Evolutionary conservation across 164 flowering plant genomes (phyloP).

Genomic region (Buxus sempervirens): DNA sequence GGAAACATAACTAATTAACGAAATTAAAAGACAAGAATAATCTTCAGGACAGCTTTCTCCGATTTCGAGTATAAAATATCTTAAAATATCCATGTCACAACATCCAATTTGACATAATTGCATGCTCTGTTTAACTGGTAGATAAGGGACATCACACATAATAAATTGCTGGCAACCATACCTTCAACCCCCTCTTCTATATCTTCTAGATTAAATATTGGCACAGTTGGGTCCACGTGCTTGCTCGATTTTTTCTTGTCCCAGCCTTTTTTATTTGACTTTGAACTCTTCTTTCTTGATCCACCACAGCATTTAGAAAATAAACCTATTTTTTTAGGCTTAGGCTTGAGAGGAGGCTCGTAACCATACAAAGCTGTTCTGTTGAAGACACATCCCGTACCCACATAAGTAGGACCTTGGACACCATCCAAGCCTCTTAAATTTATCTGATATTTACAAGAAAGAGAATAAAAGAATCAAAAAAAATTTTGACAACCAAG

Average conservation of each 20-base stretch:
- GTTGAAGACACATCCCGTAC: slow-evolving; percentile 94
- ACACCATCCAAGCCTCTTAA: slow-evolving; percentile 94
- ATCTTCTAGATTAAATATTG: slow-evolving; percentile 76
- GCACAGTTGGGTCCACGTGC: slow-evolving; percentile 64
- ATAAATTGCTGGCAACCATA: slow-evolving; percentile 17
- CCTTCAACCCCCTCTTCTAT: slow-evolving; percentile 96
- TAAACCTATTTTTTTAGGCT: slow-evolving; percentile 50
- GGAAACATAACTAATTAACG: too few relatives aligned
- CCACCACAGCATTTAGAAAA: slow-evolving; percentile 73
- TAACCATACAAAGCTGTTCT: slow-evolving; percentile 92
- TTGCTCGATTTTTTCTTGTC: slow-evolving; percentile 61
- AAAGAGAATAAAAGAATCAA: neutral
- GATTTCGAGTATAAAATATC: too few relatives aligned
- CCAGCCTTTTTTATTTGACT: slow-evolving; percentile 31
- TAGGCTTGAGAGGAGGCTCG: slow-evolving; percentile 79
- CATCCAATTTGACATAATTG: too few relatives aligned
- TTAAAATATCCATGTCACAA: too few relatives aligned
- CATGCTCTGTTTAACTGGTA: too few relatives aligned
- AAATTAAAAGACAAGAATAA: too few relatives aligned
- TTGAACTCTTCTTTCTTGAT: slow-evolving; percentile 45
- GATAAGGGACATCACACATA: too few relatives aligned
- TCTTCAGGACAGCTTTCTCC: too few relatives aligned
- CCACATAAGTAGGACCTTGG: slow-evolving; percentile 99
- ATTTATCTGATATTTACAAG: slow-evolving; percentile 55
- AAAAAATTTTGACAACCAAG: neutral